These are phyloP conservation scores for Allodekkera sacchari DNA, from an alignment of 805 yeast species.

Conservation along the genomic window DNA sequence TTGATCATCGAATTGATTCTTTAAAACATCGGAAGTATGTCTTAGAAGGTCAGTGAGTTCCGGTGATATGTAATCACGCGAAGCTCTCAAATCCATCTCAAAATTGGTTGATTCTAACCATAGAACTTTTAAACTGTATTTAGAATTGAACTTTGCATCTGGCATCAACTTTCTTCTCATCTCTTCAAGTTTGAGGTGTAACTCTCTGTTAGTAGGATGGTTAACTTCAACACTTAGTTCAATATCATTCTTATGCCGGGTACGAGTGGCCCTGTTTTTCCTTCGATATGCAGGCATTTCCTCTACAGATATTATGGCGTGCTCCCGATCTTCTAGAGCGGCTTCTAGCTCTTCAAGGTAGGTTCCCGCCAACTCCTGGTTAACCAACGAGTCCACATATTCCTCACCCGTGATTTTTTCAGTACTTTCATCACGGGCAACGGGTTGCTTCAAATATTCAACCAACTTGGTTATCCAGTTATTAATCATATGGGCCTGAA, in stretches of 20 bases:
- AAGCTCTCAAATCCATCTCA: conserved; percentile 6
- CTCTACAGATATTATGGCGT: conserved; percentile 23
- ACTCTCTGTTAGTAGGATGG: conserved; percentile 20
- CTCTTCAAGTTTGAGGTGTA: conserved; percentile 22
- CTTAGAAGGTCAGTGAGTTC: neutral
- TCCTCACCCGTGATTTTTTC: conserved; percentile 55
- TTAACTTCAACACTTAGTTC: conserved; percentile 8
- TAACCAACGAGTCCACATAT: conserved; percentile 63
- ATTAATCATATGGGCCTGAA: conserved; percentile 44
- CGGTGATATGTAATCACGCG: neutral
- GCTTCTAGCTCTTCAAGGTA: conserved; percentile 47
- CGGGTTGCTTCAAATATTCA: conserved; percentile 37
- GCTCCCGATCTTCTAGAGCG: conserved; percentile 36
- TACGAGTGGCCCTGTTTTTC: conserved; percentile 3
- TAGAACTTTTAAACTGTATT: conserved; percentile 18
- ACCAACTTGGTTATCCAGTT: conserved; percentile 39
- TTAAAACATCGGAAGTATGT: conserved; percentile 8
- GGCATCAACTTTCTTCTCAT: conserved; percentile 23
- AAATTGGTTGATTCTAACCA: conserved; percentile 20
- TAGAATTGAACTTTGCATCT: conserved; percentile 25
- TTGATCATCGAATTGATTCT: conserved; percentile 34
- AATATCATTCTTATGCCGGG: conserved; percentile 7
- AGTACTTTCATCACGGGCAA: conserved; percentile 21
- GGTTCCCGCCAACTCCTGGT: conserved; percentile 63
- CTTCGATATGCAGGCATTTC: conserved; percentile 8